Base-by-base conservation (phyloP, 768 basidiomycete genomes). In the Termitomyces titanicus region DNA sequence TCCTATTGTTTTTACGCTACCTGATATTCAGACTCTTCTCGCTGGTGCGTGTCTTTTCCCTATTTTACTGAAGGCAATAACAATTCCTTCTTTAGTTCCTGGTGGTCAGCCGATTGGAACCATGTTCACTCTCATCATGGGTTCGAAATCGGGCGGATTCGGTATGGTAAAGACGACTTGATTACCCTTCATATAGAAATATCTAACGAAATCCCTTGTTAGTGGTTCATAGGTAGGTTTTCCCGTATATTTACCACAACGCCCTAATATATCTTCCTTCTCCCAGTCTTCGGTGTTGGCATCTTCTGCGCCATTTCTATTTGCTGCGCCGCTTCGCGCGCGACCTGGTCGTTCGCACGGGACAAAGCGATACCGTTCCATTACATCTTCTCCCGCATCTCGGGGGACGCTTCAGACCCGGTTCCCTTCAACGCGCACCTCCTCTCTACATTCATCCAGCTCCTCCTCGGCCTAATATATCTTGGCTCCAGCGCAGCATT, bases 271-370 rank as follows among this genome's bases (percentile, higher is more conserved):
- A 37, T 48, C 51, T 50, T 54, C n/a, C 47, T 54, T 25, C 54
- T 53, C 55, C 25, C 52, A 74, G 83, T 86, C 59, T 81, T 84
- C 51, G 79, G 78, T 10, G 69, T 79, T 47, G 76, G 76, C 9
- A 68, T 84, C 57, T 86, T 87, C 69, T 86, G 85, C 51, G 78
- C 82, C 37, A 81, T 87, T 54, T 86, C 86, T 17, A 82, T 83
- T 57, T 79, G 80, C 38, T 85, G 82, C 50, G 85, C 84, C 9
- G 82, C 85, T 35, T 86, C 85, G 12, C 80, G 86, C 17, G 80
- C 82, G 29, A 86, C 85, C 3, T 88, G 85, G 86, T 82, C 82
- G 44, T 88, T 88, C 65, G 81, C 85, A 0, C 77, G 86, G 2
- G 86, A 88, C 69, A 77, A 77, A 56, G 86, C 82, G 1, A 81